Evolutionary conservation across 495 filamentous ascomycete species (phyloP).

Genomic region (Penicillium simplicissimum): DNA sequence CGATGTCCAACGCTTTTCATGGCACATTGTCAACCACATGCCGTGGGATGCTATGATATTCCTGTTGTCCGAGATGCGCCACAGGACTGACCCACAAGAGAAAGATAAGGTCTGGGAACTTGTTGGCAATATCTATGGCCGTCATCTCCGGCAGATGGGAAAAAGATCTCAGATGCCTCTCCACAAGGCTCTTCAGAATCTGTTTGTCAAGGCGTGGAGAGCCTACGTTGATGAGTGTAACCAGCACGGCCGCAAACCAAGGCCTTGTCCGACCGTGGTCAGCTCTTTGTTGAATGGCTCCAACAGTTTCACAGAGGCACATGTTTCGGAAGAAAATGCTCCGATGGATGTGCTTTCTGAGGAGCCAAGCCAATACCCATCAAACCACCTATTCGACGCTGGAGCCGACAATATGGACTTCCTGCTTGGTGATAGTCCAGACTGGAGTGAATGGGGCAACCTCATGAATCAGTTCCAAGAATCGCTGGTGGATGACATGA

Average conservation of each 20-base stretch:
- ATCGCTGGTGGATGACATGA: slow-evolving; percentile 25
- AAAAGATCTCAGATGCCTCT: slow-evolving; percentile 28
- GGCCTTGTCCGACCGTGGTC: slow-evolving; percentile 31
- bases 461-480: slow-evolving; percentile 34
- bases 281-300: slow-evolving; percentile 6
- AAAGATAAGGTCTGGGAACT: slow-evolving; percentile 37
- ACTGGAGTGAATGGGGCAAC: slow-evolving; percentile 41
- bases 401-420: slow-evolving; percentile 18
- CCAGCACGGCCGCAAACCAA: slow-evolving; percentile 16
- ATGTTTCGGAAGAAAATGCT: neutral
- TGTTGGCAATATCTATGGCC: slow-evolving; percentile 31
- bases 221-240: slow-evolving; percentile 32
- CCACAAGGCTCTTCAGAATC: slow-evolving; percentile 34
- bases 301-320: slow-evolving; percentile 1
- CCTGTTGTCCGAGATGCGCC: slow-evolving; percentile 42
- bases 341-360: neutral
- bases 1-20: slow-evolving; percentile 32
- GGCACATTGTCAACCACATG: slow-evolving; percentile 42
- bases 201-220: slow-evolving; percentile 43
- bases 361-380: slow-evolving; percentile 11
- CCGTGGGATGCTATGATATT: slow-evolving; percentile 46
- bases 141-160: slow-evolving; percentile 26
- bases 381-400: neutral
- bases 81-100: slow-evolving; percentile 29
- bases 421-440: slow-evolving; percentile 24